A percentile compares a stretch with the other conserved stretches of the same genome.
Evolutionary conservation across 2,329 filamentous ascomycete genomes (phyloP).

Genomic region (Shiraia bambusicola): DNA sequence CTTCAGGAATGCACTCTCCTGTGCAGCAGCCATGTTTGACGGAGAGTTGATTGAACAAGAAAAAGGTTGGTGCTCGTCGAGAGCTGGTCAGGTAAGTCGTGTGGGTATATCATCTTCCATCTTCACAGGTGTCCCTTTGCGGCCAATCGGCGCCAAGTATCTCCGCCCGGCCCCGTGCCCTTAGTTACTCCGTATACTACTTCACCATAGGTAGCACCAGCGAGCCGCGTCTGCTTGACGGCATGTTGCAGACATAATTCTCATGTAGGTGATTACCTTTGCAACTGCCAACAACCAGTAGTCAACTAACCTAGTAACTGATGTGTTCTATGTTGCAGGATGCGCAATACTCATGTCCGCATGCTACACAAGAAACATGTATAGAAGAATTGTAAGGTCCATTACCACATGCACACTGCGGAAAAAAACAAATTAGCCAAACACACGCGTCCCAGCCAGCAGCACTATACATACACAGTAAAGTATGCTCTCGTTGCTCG

Average conservation of each 20-base stretch:
- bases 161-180: conserved; percentile 12
- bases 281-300: too few relatives aligned
- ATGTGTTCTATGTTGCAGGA: neutral
- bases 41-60: conserved; percentile 21
- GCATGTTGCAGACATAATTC: too few relatives aligned
- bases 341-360: conserved; percentile 8
- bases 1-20: conserved; percentile 62
- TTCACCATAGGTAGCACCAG: neutral
- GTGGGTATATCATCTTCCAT: too few relatives aligned
- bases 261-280: too few relatives aligned
- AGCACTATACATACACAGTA: conserved; percentile 10
- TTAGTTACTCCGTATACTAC: neutral
- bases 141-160: conserved; percentile 26
- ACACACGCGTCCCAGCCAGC: neutral
- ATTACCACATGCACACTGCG: conserved; percentile 7
- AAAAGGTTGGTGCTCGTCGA: conserved; percentile 29
- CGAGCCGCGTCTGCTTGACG: neutral
- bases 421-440: conserved; percentile 7
- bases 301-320: too few relatives aligned
- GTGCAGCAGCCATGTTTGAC: conserved; percentile 43
- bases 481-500: neutral
- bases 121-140: conserved; percentile 26
- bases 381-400: neutral
- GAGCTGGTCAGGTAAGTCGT: too few relatives aligned
- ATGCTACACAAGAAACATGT: conserved; percentile 7